Percentiles rank a stretch among this genome's conserved stretches.
Conservation (phyloP, 2,329 filamentous ascomycete species). For the Teratosphaeria epicoccoides region DNA sequence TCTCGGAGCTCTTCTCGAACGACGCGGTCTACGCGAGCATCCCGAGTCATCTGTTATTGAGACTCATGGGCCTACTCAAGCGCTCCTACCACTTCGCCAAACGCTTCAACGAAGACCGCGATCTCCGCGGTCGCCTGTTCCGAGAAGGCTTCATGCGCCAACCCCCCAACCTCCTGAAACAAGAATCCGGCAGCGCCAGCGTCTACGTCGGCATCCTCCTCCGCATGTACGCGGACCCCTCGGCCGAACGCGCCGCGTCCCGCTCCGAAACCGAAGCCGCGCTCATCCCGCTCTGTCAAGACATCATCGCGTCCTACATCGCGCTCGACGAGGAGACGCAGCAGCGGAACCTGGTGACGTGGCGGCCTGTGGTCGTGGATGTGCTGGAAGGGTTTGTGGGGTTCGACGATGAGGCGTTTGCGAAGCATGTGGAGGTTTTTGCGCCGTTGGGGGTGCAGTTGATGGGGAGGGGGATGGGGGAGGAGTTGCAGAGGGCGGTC, state of each 20-base stretch:
- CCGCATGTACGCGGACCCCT: constrained; percentile 90
- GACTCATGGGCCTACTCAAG: constrained; percentile 88
- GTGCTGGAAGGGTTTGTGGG: constrained; percentile 85
- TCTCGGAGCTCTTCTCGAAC: constrained; percentile 96
- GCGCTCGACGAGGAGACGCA: constrained; percentile 89
- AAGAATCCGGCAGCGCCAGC: constrained; percentile 83
- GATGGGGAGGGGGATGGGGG: constrained; percentile 67
- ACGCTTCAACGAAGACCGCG: constrained; percentile 95
- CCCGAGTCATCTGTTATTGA: constrained; percentile 76
- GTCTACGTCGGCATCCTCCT: constrained; percentile 95
- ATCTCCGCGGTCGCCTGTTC: constrained; percentile 88
- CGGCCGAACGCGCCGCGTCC: constrained; percentile 68
- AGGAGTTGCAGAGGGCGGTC: constrained; percentile 67
- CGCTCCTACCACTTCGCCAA: constrained; percentile 95
- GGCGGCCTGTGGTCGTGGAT: constrained; percentile 93
- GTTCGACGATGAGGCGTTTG: constrained; percentile 72
- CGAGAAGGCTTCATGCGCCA: constrained; percentile 99
- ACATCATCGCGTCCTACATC: constrained; percentile 81
- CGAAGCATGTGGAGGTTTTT: constrained; percentile 67
- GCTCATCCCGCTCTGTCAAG: constrained; percentile 85
- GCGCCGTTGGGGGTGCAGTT: constrained; percentile 79
- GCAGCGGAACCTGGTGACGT: constrained; percentile 91
- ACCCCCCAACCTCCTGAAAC: constrained; percentile 91
- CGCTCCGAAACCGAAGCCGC: constrained; percentile 80
- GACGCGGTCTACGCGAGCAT: constrained; percentile 90